A percentile compares a stretch with the other conserved stretches of the same genome.
Evolutionary conservation across 495 filamentous ascomycete species (phyloP).

Genomic region (Penicillium samsonianum): DNA sequence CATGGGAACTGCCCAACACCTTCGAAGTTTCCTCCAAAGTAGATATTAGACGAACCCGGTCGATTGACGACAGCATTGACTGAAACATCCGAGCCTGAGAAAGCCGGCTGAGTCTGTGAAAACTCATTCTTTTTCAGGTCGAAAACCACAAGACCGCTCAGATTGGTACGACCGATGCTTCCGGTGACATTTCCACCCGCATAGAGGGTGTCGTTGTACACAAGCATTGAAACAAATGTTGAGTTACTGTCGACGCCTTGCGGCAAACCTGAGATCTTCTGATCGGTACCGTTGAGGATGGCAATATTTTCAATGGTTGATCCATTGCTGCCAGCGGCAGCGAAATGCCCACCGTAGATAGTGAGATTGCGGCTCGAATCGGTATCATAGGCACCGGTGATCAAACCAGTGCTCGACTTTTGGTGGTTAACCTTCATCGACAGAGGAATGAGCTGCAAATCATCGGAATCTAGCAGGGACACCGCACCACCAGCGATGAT

Average conservation of each 20-base stretch:
- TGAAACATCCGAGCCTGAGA: constrained; percentile 65
- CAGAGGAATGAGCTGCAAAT: constrained; percentile 53
- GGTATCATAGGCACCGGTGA: constrained; percentile 75
- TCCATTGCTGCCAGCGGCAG: constrained; percentile 66
- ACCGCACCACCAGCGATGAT: constrained; percentile 69
- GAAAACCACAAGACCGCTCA: constrained; percentile 80
- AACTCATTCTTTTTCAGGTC: constrained; percentile 66
- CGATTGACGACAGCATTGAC: constrained; percentile 74
- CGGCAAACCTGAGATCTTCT: constrained; percentile 69
- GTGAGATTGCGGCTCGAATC: constrained; percentile 73
- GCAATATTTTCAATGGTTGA: constrained; percentile 75
- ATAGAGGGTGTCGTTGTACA: constrained; percentile 69
- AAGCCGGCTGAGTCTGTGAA: constrained; percentile 62
- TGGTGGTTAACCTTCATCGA: constrained; percentile 64
- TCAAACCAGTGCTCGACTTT: constrained; percentile 61
- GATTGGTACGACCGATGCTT: constrained; percentile 55
- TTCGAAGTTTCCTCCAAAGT: constrained; percentile 80
- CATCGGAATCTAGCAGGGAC: constrained; percentile 53
- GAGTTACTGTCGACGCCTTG: constrained; percentile 68
- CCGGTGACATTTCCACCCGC: constrained; percentile 81
- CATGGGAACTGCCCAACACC: constrained; percentile 83
- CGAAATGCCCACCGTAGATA: constrained; percentile 86
- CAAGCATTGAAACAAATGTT: constrained; percentile 68
- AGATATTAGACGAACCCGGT: constrained; percentile 70
- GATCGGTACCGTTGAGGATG: constrained; percentile 65